phyloP scores from a whole-genome alignment of 2,329 filamentous ascomycete genomes.

The Pseudogymnoascus sp. region DNA sequence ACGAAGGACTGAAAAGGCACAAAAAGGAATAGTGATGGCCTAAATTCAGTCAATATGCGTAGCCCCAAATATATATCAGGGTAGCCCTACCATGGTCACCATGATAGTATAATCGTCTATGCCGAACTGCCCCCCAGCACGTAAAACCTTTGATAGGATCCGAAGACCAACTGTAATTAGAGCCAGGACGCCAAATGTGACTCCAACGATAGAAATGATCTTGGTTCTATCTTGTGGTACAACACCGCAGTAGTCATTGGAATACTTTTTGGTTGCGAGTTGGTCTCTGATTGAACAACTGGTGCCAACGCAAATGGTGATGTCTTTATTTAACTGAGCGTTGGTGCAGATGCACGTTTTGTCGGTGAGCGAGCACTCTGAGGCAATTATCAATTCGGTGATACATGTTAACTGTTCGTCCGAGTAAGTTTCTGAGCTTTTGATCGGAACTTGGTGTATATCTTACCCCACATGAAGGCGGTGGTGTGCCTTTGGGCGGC shows the following conservation, averaged over 20 bases:
- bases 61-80: constrained; percentile 2
- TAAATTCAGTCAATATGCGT: not conserved
- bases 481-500: not conserved
- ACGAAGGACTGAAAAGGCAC: constrained; percentile 8
- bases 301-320: constrained; percentile 32
- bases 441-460: not conserved
- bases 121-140: constrained; percentile 33
- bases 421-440: not conserved
- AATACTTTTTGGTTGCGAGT: constrained; percentile 38
- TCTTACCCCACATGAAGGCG: constrained; percentile 8
- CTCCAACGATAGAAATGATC: constrained; percentile 30
- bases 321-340: constrained; percentile 27
- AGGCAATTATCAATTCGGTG: not conserved
- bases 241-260: constrained; percentile 34
- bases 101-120: constrained; percentile 37
- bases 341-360: constrained; percentile 37
- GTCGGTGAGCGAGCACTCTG: constrained; percentile 30
- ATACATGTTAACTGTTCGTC: not conserved
- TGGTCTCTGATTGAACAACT: constrained; percentile 35
- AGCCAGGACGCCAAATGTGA: constrained; percentile 32
- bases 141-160: constrained; percentile 33
- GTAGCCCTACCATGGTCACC: constrained; percentile 26
- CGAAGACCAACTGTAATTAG: constrained; percentile 32
- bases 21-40: not conserved
- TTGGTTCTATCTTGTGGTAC: constrained; percentile 32